These are phyloP conservation scores for Candida namnaoensis DNA, from an alignment of 805 yeast species.

Conservation along the genomic window DNA sequence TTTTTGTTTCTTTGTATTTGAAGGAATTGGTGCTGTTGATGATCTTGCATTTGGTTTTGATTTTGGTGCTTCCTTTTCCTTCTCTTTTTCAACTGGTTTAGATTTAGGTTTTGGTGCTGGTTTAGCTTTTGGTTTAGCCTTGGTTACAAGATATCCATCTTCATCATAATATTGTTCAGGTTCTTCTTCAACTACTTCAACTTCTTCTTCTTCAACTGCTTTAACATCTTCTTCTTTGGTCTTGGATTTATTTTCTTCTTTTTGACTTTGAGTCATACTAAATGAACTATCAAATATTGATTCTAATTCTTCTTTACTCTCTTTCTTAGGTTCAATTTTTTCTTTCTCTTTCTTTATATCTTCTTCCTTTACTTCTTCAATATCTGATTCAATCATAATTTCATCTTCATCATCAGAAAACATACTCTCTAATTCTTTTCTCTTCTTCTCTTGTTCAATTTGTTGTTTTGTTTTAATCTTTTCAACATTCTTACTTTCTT, in stretches of 20 bases:
- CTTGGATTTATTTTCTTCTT: neutral
- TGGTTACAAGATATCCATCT: constrained; percentile 41
- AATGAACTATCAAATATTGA: constrained; percentile 13
- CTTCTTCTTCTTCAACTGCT: neutral
- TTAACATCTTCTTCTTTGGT: neutral
- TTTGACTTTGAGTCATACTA: constrained; percentile 6
- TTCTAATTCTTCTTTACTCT: constrained; percentile 5
- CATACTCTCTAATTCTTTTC: constrained; percentile 22
- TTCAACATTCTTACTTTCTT: constrained; percentile 3
- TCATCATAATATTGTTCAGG: constrained; percentile 29
- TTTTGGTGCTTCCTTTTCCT: constrained; percentile 3
- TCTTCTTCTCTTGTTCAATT: constrained; percentile 5
- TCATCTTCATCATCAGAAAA: constrained; percentile 25
- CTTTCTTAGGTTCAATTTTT: neutral
- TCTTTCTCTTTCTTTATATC: neutral
- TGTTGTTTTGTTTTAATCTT: constrained; percentile 4
- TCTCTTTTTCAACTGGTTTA: constrained; percentile 8
- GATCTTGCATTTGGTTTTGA: constrained; percentile 10
- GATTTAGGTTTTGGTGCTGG: constrained; percentile 12
- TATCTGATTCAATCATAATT: neutral
- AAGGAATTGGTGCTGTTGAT: neutral
- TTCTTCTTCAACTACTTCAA: constrained; percentile 2
- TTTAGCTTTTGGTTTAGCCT: constrained; percentile 7
- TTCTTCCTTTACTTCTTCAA: neutral
- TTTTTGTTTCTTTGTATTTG: constrained; percentile 9